Percentiles rank a stretch among this genome's conserved stretches.
Evolutionary conservation across 371 early-diverging fungal species (phyloP).

Genomic region (Basidiobolus meristosporus): DNA sequence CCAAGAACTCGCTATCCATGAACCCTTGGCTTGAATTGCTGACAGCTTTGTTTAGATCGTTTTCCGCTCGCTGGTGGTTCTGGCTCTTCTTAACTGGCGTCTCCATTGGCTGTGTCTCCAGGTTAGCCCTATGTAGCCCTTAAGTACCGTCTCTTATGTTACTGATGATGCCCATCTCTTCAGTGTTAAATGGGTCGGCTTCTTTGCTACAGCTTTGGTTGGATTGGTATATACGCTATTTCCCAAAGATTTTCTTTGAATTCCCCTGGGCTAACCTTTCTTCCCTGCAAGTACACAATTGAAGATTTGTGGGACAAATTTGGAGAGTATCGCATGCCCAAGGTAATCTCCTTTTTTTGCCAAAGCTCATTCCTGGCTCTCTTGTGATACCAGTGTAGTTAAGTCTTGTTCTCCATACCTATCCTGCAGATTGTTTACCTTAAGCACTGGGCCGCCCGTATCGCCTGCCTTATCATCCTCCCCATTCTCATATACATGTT

Average conservation of each 20-base stretch:
- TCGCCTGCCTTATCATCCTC: conserved; percentile 62
- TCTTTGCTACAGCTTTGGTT: conserved; percentile 86
- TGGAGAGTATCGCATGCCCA: conserved; percentile 63
- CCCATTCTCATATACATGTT: conserved; percentile 79
- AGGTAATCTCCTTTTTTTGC: conserved; percentile 10
- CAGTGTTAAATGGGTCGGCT: conserved; percentile 99
- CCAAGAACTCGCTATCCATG: neutral
- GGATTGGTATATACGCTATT: conserved; percentile 37
- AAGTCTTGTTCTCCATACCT: conserved; percentile 1
- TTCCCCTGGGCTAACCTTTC: neutral
- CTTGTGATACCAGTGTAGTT: too few relatives aligned
- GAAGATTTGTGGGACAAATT: conserved; percentile 87
- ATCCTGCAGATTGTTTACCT: conserved; percentile 27
- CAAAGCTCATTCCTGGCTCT: too few relatives aligned
- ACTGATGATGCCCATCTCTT: too few relatives aligned
- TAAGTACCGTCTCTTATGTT: too few relatives aligned
- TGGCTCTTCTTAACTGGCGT: conserved; percentile 82
- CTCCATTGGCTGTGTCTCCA: conserved; percentile 74
- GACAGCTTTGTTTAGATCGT: conserved; percentile 28
- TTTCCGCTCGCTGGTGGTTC: conserved; percentile 66
- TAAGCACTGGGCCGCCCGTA: conserved; percentile 63
- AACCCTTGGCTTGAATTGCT: neutral
- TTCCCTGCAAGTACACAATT: conserved; percentile 45
- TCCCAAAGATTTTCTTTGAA: neutral
- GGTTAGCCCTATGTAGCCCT: conserved; percentile 12